A percentile compares a stretch with the other conserved stretches of the same genome.
phyloP scores from a whole-genome alignment of 345 rosid genomes.

The Mallotus nudiflorus region DNA sequence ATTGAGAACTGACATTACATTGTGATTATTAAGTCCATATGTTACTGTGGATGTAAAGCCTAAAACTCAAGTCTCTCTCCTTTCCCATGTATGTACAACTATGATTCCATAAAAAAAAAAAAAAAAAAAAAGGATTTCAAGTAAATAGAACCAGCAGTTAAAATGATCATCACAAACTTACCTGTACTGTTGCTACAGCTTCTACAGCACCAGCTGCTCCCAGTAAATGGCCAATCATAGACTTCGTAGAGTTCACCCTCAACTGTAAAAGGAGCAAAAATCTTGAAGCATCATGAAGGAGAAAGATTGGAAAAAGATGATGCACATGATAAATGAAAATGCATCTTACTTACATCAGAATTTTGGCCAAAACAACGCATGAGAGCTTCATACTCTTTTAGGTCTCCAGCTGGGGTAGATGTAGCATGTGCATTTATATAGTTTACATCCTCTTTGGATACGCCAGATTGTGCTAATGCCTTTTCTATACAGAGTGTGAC shows the following conservation, averaged over 20 bases:
- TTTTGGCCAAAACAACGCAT: slow-evolving; percentile 79
- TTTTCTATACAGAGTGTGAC: slow-evolving; percentile 82
- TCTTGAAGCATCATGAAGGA: slow-evolving; percentile 19
- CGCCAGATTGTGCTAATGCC: slow-evolving; percentile 74
- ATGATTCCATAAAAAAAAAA: too few relatives aligned
- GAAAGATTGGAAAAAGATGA: neutral
- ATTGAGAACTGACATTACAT: neutral
- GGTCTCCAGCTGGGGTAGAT: slow-evolving; percentile 85
- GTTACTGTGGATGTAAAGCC: neutral
- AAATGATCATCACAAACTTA: slow-evolving; percentile 17
- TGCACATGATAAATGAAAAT: neutral
- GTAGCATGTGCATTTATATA: slow-evolving; percentile 96
- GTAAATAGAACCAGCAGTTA: neutral
- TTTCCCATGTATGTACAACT: neutral
- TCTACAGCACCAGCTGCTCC: slow-evolving; percentile 98
- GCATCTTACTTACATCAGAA: slow-evolving; percentile 48
- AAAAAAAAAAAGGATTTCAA: neutral
- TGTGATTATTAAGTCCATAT: neutral
- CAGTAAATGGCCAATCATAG: slow-evolving; percentile 90
- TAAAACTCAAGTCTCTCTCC: neutral
- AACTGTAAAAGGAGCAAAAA: slow-evolving; percentile 43
- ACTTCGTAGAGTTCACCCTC: slow-evolving; percentile 84
- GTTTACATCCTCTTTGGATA: slow-evolving; percentile 67
- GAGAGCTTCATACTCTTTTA: slow-evolving; percentile 80
- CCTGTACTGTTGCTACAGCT: slow-evolving; percentile 88